Base-by-base conservation (phyloP, 2,329 filamentous ascomycete genomes). In the Calycina herbarum region DNA sequence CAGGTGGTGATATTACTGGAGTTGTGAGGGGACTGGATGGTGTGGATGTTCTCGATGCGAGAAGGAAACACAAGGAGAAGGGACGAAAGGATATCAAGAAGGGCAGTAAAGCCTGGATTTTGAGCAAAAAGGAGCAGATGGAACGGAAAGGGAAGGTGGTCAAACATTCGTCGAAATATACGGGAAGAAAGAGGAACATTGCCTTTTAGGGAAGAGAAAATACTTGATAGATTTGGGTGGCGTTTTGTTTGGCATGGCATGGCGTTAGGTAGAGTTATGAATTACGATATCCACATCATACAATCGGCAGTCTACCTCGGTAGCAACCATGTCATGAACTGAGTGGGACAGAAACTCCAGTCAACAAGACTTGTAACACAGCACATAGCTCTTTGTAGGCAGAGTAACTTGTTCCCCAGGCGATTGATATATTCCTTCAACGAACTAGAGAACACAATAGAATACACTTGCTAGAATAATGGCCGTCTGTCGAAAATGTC, bases 81-180 rank as follows among this genome's bases (percentile, higher is more conserved):
- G 78, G 76, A 60, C 81, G 81, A 29, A 84, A 79, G 69, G 82
- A 85, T 40, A 78, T 86, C 62, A 89, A 90, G 77, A 97, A 97
- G 82, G 94, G 91, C 15, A 91, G 88, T 76, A 94, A 92, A 79
- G 86, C 84, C 1, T 95, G 91, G 91, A 95, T 95, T 67, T 76
- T 93, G 76, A 87, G 87, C 78, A 95, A 94, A 77, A 96, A 95
- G 82, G 90, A 93, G 70, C 93, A 97, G 81, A 95, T 97, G 91
- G 91, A 96, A 79, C 85, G 87, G 68, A 97, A 97, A 79, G 95
- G 95, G 57, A 97, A 95, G 82, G 85, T 98, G 33, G 94, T 98
- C 72, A 98, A 98, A 82, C 81, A 88, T 1, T 93, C 85, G 64
- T 96, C 92, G 61, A 98, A 96, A 79, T 99, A 97, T 77, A 98